Evolutionary conservation across 371 early-diverging fungal species (phyloP).

Genomic region (Blakeslea trispora): DNA sequence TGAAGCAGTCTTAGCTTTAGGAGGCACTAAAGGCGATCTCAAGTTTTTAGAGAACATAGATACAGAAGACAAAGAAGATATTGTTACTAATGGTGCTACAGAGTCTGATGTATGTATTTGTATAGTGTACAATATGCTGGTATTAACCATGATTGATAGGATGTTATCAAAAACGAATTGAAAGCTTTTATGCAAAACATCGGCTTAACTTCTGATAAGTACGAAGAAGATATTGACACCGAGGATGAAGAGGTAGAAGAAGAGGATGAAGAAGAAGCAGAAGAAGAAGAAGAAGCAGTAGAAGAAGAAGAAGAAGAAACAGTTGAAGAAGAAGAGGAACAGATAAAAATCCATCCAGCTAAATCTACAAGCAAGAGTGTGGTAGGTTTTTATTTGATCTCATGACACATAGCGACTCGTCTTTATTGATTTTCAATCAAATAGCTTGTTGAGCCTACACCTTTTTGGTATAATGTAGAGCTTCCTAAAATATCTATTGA

Average conservation of each 20-base stretch:
- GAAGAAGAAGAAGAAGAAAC: conserved; percentile 20
- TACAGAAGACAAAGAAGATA: conserved; percentile 27
- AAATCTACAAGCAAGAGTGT: conserved; percentile 18
- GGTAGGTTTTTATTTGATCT: conserved; percentile 3
- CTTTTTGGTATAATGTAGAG: conserved; percentile 53
- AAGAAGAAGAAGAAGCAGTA: conserved; percentile 19
- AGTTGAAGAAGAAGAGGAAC: conserved; percentile 16
- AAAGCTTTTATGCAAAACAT: conserved; percentile 38
- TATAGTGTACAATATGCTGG: not conserved
- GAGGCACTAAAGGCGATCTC: conserved; percentile 44
- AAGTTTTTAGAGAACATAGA: conserved; percentile 38
- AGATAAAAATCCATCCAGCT: conserved; percentile 22
- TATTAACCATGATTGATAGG: conserved; percentile 8
- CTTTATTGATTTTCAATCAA: too few relatives aligned
- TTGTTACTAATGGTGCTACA: conserved; percentile 18
- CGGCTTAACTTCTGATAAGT: conserved; percentile 32
- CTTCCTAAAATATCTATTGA: conserved; percentile 37
- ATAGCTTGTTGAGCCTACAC: conserved; percentile 50
- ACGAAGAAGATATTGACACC: conserved; percentile 29
- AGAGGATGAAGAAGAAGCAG: conserved; percentile 22
- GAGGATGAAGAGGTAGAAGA: conserved; percentile 29
- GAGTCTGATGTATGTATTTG: not conserved
- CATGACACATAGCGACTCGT: too few relatives aligned
- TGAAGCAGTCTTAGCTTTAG: conserved; percentile 39
- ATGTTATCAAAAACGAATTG: conserved; percentile 32